Evolutionary conservation across 163 green algal genomes (phyloP), one percentile per base, ranked within the genome.

Genomic region (Scenedesmus sp.): DNA sequence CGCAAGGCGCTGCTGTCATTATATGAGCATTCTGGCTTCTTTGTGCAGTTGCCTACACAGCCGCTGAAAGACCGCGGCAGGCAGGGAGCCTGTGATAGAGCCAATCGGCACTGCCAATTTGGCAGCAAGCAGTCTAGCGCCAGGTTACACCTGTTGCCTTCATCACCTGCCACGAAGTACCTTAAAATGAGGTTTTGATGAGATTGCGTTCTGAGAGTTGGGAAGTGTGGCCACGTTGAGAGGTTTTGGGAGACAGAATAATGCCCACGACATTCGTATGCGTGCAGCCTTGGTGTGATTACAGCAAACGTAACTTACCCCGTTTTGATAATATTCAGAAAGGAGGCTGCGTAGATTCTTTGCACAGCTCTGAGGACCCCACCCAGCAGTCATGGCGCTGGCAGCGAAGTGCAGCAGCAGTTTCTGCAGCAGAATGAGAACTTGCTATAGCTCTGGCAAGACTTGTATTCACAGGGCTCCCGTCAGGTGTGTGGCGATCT

Each of bases 31-130:
- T 18, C 6, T 37, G 16, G 0, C 20, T 2, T 5, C 9, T 18
- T 1, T 37, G 6, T 76, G 4, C 18, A 2, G 4, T 18, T 76
- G 65, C 65, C 30, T 18, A 40, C 7, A 3, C 18, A 40, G 65
- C 65, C 65, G 65, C 65, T 76, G 65, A 76, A 76, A 76, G 30
- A 76, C 65, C 65, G 65, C 65, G 65, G 65, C 65, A 76, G 65
- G 65, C 65, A 76, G 65, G 30, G 59, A 72, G 30, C 65, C 49
- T 56, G 49, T 56, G 49, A 56, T 56, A 13, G 15, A 56, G 49
- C 49, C 49, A 56, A 13, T 56, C 49, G 49, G n/a, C n/a, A n/a
- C n/a, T n/a, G n/a, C n/a, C n/a, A n/a, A n/a, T n/a, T n/a, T n/a
- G 15, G 49, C 49, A 56, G 49, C 49, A 12, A 20, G 26, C 56